Conservation (phyloP, 169 alveolate genomes). For the Condylostoma magnum region DNA sequence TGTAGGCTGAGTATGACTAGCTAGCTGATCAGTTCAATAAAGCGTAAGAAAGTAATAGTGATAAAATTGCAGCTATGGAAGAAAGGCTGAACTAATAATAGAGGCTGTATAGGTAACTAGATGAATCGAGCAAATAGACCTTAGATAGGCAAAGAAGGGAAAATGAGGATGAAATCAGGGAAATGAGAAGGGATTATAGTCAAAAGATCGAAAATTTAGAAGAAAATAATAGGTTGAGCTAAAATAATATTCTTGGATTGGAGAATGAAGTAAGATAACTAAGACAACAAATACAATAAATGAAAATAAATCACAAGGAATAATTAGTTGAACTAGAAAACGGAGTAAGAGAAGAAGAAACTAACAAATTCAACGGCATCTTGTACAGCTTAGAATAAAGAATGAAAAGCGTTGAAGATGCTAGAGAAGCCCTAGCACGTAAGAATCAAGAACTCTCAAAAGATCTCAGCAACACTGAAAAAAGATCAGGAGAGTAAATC, state of each 20-base stretch:
- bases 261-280: slow-evolving; percentile 7
- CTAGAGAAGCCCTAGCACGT: not conserved
- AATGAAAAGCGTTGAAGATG: slow-evolving; percentile 17
- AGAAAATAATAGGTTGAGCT: not conserved
- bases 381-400: not conserved
- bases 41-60: not conserved
- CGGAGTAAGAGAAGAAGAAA: slow-evolving; percentile 21
- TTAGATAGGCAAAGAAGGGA: not conserved
- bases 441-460: not conserved
- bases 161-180: not conserved
- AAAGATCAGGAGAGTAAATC: not conserved
- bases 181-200: not conserved
- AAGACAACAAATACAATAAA: not conserved
- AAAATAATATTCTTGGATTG: not conserved
- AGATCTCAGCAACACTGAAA: not conserved
- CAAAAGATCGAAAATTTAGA: not conserved
- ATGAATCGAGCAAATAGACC: not conserved
- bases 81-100: slow-evolving; percentile 21
- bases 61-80: not conserved
- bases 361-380: not conserved
- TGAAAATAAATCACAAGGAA: slow-evolving; percentile 4
- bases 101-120: not conserved
- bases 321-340: not conserved
- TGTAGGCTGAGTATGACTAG: not conserved
- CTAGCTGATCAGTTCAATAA: slow-evolving; percentile 14